Base-by-base conservation (phyloP, 768 basidiomycete species). In the Chalciporus sphaerocephalus region DNA sequence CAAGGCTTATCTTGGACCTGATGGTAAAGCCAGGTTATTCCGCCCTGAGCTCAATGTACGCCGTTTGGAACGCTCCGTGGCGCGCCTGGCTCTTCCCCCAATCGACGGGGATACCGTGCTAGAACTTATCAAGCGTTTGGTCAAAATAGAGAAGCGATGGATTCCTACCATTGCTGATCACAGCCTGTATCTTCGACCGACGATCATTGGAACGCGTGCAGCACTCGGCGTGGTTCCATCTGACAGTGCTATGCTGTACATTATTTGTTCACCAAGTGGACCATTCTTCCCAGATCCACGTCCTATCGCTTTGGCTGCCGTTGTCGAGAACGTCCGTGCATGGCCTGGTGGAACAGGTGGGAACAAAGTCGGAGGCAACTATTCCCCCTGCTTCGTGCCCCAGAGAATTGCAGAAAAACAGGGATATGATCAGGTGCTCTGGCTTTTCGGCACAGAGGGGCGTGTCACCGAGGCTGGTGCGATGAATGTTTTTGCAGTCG, bases 101-200 rank as follows among this genome's bases (percentile, higher is more conserved):
- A 75, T 79, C 55, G 65, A 77, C 45, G 69, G 70, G 1, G 69
- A 75, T 33, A 67, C 67, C 27, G 67, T 81, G 23, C 69, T 75
- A 30, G 65, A 67, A 34, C 68, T 81, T 42, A 73, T 82, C 60
- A 84, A 86, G 64, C 76, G 76, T 38, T 77, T 97, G 47, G 80
- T 88, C 39, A 44, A 60, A 33, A 52, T 86, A 37, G 93, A 97
- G 35, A 65, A 72, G n/a, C 78, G 84, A 10, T 96, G 93, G 92
- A 90, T 96, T 24, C 93, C 92, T 3, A 67, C 70, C 2, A 64
- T 71, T 11, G 72, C 79, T 2, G 92, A 86, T 12, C 80, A 89
- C 64, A 89, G 85, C 46, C 71, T 97, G 27, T 97, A 95, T 71
- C 78, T 96, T 53, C 83, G 93, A 37, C 86, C 90, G 18, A 92